A percentile compares a stretch with the other conserved stretches of the same genome.
phyloP scores from a whole-genome alignment of 345 rosid species.

The Murraya paniculata region DNA sequence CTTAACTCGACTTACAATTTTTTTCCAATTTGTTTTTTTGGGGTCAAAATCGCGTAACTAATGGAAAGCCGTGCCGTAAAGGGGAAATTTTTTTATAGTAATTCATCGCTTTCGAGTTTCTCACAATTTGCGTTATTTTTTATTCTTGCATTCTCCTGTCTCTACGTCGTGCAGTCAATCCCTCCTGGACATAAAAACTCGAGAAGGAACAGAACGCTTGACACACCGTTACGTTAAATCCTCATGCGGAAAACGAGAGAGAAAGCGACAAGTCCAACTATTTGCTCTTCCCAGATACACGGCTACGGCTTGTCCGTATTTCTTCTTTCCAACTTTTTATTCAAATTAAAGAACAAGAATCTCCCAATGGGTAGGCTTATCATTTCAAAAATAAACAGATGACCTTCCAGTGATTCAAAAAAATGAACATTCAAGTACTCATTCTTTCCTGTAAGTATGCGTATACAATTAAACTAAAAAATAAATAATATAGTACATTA shows the following conservation, averaged over 20 bases:
- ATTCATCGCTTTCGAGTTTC: not conserved
- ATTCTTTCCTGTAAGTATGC: too few species aligned
- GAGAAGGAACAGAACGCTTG: conserved; percentile 3
- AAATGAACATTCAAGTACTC: too few species aligned
- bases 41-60: not conserved
- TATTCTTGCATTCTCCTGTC: not conserved
- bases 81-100: not conserved
- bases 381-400: too few species aligned
- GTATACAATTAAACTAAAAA: too few species aligned
- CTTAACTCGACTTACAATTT: too few species aligned
- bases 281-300: not conserved
- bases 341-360: too few species aligned
- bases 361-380: too few species aligned
- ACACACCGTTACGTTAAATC: conserved; percentile 5
- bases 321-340: not conserved
- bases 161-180: not conserved
- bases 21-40: too few species aligned
- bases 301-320: not conserved
- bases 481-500: too few species aligned
- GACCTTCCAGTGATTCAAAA: too few species aligned
- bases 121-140: not conserved
- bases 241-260: not conserved
- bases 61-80: not conserved
- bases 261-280: not conserved
- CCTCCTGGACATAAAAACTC: not conserved